Percentiles rank a stretch among this genome's conserved stretches.
Evolutionary conservation across 495 filamentous ascomycete species (phyloP).

Genomic region (Aspergillus cristatus): DNA sequence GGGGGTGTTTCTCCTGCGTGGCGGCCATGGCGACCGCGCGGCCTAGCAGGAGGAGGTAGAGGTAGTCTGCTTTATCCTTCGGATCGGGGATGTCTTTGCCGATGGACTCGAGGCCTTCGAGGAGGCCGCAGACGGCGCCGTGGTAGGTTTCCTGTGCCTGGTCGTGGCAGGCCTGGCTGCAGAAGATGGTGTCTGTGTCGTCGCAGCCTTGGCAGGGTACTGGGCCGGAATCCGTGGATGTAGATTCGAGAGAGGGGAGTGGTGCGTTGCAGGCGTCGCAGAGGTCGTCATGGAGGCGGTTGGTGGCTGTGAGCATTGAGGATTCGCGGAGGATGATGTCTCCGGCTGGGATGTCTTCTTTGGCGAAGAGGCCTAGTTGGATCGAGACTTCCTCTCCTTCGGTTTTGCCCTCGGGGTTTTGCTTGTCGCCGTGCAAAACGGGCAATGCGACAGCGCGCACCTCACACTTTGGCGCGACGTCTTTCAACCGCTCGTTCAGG

Average conservation of each 20-base stretch:
- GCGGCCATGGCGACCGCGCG: constrained; percentile 79
- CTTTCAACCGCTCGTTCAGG: constrained; percentile 56
- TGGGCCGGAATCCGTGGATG: constrained; percentile 36
- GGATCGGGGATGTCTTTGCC: constrained; percentile 65
- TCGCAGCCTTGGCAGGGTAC: constrained; percentile 65
- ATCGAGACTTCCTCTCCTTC: constrained; percentile 31
- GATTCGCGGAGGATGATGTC: constrained; percentile 73
- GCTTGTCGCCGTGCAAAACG: constrained; percentile 43
- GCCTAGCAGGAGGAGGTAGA: constrained; percentile 71
- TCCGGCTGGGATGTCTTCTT: constrained; percentile 63
- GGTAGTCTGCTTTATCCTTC: constrained; percentile 59
- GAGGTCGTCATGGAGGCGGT: constrained; percentile 64
- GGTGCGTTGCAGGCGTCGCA: constrained; percentile 77
- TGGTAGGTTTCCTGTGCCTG: constrained; percentile 72
- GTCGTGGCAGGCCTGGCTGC: constrained; percentile 61
- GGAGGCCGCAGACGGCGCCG: constrained; percentile 70
- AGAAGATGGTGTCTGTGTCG: constrained; percentile 66
- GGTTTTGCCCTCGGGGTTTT: constrained; percentile 16
- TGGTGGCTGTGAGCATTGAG: constrained; percentile 74
- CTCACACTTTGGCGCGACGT: constrained; percentile 58
- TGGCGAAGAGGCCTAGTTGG: constrained; percentile 85
- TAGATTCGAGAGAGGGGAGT: constrained; percentile 48
- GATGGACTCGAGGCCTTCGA: constrained; percentile 65
- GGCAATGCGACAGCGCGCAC: constrained; percentile 67
- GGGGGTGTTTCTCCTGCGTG: constrained; percentile 72